These are phyloP conservation scores for Pythium scleroteichum DNA, from an alignment of 352 stramenopile species.

Conservation along the genomic window DNA sequence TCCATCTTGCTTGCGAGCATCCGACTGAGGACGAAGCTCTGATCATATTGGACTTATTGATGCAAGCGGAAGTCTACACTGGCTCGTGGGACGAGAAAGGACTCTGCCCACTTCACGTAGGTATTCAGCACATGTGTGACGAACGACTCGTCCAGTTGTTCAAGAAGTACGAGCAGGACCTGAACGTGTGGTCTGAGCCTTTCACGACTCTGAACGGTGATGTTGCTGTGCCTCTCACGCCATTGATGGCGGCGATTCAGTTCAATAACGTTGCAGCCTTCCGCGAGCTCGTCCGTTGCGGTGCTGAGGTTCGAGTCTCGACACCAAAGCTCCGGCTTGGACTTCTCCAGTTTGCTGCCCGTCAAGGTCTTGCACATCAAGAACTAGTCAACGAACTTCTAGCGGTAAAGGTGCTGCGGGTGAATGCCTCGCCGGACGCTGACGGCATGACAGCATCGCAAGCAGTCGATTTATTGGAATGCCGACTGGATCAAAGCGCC, in stretches of 20 bases:
- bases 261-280: constrained; percentile 49
- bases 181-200: constrained; percentile 67
- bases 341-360: constrained; percentile 49
- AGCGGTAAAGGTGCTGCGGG: neutral
- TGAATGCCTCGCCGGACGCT: neutral
- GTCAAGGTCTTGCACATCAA: neutral
- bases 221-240: constrained; percentile 26
- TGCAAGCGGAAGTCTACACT: constrained; percentile 43
- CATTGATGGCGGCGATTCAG: constrained; percentile 61
- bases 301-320: constrained; percentile 42
- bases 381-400: constrained; percentile 22
- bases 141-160: constrained; percentile 48
- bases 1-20: constrained; percentile 55
- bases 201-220: neutral
- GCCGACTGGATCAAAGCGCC: neutral
- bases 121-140: constrained; percentile 44
- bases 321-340: constrained; percentile 50
- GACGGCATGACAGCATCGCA: constrained; percentile 1
- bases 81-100: constrained; percentile 56
- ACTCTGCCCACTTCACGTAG: constrained; percentile 54
- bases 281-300: constrained; percentile 44
- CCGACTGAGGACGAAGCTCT: constrained; percentile 39
- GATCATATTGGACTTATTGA: constrained; percentile 43
- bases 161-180: constrained; percentile 43
- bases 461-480: constrained; percentile 1